Conservation (phyloP, 495 filamentous ascomycete genomes). For the Tuber microsphaerosporum region DNA sequence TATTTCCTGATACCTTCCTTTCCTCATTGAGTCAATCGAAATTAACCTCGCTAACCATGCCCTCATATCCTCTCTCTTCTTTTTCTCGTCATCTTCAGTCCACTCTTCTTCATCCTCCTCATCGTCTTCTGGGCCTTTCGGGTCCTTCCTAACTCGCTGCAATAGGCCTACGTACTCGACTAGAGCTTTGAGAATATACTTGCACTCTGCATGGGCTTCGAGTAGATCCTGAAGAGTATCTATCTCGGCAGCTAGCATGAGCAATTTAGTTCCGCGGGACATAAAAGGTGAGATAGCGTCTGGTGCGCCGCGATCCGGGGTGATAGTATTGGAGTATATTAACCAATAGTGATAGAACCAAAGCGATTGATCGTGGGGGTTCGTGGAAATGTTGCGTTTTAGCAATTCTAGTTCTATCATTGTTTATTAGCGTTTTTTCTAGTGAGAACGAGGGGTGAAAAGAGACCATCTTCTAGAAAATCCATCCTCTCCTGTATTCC, state of each 20-base stretch:
- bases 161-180: slow-evolving; percentile 55
- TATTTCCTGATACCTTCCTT: slow-evolving; percentile 49
- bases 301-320: slow-evolving; percentile 17
- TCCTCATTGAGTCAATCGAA: slow-evolving; percentile 62
- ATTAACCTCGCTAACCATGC: slow-evolving; percentile 60
- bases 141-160: slow-evolving; percentile 45
- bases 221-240: slow-evolving; percentile 64
- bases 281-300: slow-evolving; percentile 52
- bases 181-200: slow-evolving; percentile 73
- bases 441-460: slow-evolving; percentile 5
- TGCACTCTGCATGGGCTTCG: slow-evolving; percentile 65
- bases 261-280: slow-evolving; percentile 57
- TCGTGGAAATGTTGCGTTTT: slow-evolving; percentile 68
- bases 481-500: slow-evolving; percentile 54
- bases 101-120: slow-evolving; percentile 42
- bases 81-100: slow-evolving; percentile 40
- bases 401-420: slow-evolving; percentile 64
- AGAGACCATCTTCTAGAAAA: slow-evolving; percentile 66
- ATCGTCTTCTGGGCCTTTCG: neutral
- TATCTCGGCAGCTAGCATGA: slow-evolving; percentile 55
- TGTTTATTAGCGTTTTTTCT: slow-evolving; percentile 11
- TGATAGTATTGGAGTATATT: slow-evolving; percentile 53
- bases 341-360: slow-evolving; percentile 95
- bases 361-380: slow-evolving; percentile 82
- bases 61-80: slow-evolving; percentile 48